Percentiles rank a stretch among this genome's conserved stretches.
phyloP scores from a whole-genome alignment of 2,329 filamentous ascomycete species.

The Colletotrichum sidae region DNA sequence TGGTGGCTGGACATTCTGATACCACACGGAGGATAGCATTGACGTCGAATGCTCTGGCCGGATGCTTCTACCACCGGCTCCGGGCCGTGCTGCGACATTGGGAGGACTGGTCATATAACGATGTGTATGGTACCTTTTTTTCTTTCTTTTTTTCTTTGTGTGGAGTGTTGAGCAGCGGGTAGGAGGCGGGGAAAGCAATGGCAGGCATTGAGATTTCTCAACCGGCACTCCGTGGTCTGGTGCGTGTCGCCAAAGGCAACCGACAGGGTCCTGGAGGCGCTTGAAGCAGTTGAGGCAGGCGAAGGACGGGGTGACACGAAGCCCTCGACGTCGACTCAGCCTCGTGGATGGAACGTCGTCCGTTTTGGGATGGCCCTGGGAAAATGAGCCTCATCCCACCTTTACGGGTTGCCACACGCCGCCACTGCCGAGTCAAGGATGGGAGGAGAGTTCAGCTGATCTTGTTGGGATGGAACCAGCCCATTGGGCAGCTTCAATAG shows the following conservation, averaged over 20 bases:
- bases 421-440: slow-evolving; percentile 12
- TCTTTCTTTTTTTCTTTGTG: slow-evolving; percentile 5
- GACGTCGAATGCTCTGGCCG: slow-evolving; percentile 33
- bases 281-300: slow-evolving; percentile 5
- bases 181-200: slow-evolving; percentile 23
- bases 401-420: slow-evolving; percentile 7
- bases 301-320: background rate
- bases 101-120: slow-evolving; percentile 30
- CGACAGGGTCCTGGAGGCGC: background rate
- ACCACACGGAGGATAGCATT: slow-evolving; percentile 38
- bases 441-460: slow-evolving; percentile 17
- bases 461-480: slow-evolving; percentile 15
- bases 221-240: slow-evolving; percentile 2
- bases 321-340: slow-evolving; percentile 2
- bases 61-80: slow-evolving; percentile 29
- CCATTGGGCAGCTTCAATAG: slow-evolving; percentile 14
- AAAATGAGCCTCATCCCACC: slow-evolving; percentile 9
- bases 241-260: slow-evolving; percentile 2
- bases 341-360: slow-evolving; percentile 21
- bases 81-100: slow-evolving; percentile 34
- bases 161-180: slow-evolving; percentile 16
- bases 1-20: slow-evolving; percentile 36
- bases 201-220: slow-evolving; percentile 29
- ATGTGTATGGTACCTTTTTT: slow-evolving; percentile 32
- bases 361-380: slow-evolving; percentile 4